phyloP scores from a whole-genome alignment of 139 green algal species.

The Deuterostichococcus epilithicus region DNA sequence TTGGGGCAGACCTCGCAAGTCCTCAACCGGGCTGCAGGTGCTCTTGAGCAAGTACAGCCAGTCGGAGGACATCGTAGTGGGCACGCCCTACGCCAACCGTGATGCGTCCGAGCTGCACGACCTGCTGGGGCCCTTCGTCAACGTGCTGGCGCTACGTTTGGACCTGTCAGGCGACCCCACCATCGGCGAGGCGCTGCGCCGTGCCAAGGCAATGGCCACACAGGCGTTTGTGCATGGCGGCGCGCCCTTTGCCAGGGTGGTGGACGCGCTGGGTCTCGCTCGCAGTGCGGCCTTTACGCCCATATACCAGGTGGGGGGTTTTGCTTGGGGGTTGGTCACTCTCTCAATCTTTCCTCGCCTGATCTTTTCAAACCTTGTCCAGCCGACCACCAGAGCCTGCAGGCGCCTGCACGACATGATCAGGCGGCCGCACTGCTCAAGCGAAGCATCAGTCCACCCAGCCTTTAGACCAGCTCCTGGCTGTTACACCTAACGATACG shows the following conservation, averaged over 20 bases:
- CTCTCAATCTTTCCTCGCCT: no score
- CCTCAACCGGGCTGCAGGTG: background rate
- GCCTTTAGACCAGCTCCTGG: no score
- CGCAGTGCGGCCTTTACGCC: conserved; percentile 2
- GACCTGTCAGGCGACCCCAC: conserved; percentile 2
- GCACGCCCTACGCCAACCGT: conserved; percentile 3
- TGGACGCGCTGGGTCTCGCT: background rate
- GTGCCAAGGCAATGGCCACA: background rate
- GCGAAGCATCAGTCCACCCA: no score
- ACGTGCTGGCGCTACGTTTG: background rate
- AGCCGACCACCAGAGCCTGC: background rate
- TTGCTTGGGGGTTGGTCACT: no score
- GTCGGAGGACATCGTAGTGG: background rate
- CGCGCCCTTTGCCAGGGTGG: conserved; percentile 7
- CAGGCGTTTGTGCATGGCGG: background rate
- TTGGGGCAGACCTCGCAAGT: no score
- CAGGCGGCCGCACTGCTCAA: background rate
- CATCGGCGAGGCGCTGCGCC: background rate
- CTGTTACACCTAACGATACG: no score
- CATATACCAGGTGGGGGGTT: conserved; percentile 8
- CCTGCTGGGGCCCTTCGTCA: conserved; percentile 17
- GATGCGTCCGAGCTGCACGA: background rate
- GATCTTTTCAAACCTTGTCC: background rate
- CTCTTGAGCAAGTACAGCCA: background rate
- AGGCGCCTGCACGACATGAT: background rate